Percentiles rank a stretch among this genome's conserved stretches.
These are phyloP conservation scores for Aspergillus nanangensis DNA, from an alignment of 495 filamentous ascomycete genomes.

Conservation along the genomic window DNA sequence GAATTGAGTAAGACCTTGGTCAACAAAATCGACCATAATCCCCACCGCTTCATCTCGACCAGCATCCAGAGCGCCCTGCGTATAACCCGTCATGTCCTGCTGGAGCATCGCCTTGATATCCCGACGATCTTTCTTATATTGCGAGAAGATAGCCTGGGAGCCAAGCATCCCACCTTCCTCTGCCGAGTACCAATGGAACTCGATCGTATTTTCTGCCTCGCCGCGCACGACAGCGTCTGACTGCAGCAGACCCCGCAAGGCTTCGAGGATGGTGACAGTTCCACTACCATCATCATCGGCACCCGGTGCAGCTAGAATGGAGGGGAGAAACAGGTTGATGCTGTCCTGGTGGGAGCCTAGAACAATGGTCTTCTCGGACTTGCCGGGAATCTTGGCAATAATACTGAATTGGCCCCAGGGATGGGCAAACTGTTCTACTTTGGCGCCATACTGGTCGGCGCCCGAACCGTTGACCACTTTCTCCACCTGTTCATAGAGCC, in stretches of 20 bases:
- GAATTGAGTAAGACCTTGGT: constrained; percentile 76
- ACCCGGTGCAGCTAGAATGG: constrained; percentile 70
- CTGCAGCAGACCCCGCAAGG: constrained; percentile 58
- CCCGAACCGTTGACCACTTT: constrained; percentile 64
- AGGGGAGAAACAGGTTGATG: constrained; percentile 87
- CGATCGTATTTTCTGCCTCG: constrained; percentile 69
- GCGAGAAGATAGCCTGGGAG: constrained; percentile 78
- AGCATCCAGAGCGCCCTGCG: constrained; percentile 76
- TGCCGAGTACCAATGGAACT: constrained; percentile 94
- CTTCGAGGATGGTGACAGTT: constrained; percentile 74
- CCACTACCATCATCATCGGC: constrained; percentile 75
- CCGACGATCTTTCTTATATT: constrained; percentile 69
- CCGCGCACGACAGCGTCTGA: constrained; percentile 48
- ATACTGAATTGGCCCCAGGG: constrained; percentile 86
- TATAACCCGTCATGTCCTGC: constrained; percentile 97
- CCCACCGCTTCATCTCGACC: constrained; percentile 83
- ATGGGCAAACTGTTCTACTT: constrained; percentile 71
- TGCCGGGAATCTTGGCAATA: constrained; percentile 89
- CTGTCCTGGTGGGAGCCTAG: constrained; percentile 76
- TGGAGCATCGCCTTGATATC: constrained; percentile 97
- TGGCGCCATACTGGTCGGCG: constrained; percentile 62
- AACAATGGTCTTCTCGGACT: constrained; percentile 76
- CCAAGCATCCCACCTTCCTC: constrained; percentile 89
- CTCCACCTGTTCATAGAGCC: constrained; percentile 76
- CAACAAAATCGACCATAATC: constrained; percentile 91